These are phyloP conservation scores for Collybia nuda DNA, from an alignment of 768 basidiomycete genomes.

Conservation along the genomic window DNA sequence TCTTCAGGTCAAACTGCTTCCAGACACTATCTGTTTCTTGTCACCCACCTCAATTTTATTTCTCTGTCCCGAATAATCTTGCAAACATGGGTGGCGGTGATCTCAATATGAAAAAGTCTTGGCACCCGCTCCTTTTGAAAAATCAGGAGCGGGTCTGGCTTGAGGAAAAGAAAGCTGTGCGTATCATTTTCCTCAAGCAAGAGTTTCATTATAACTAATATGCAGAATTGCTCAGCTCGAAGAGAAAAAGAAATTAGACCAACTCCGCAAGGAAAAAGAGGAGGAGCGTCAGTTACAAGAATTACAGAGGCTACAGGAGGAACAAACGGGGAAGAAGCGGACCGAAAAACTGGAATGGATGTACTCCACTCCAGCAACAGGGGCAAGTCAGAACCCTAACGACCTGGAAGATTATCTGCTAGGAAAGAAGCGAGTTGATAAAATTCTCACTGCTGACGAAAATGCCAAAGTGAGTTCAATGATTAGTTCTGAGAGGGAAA, in stretches of 20 bases:
- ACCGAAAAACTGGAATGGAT: slow-evolving; percentile 98
- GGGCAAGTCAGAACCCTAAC: slow-evolving; percentile 81
- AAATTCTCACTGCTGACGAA: slow-evolving; percentile 89
- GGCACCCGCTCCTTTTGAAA: slow-evolving; percentile 97
- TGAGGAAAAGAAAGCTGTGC: slow-evolving; percentile 93
- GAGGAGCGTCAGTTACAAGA: slow-evolving; percentile 97
- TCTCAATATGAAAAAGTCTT: slow-evolving; percentile 99
- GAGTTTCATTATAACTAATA: slow-evolving; percentile 11
- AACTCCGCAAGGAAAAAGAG: slow-evolving; percentile 96
- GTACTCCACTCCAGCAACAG: slow-evolving; percentile 96
- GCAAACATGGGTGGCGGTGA: slow-evolving; percentile 97
- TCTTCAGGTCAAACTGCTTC: too few species aligned
- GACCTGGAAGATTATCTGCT: slow-evolving; percentile 96
- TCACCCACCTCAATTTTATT: slow-evolving; percentile 1
- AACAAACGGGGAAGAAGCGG: slow-evolving; percentile 92
- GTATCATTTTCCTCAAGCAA: slow-evolving; percentile 24
- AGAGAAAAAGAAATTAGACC: slow-evolving; percentile 97
- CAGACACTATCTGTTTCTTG: not conserved
- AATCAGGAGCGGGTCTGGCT: slow-evolving; percentile 99
- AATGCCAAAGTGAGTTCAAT: slow-evolving; percentile 70
- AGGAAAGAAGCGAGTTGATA: slow-evolving; percentile 97
- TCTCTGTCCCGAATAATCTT: slow-evolving; percentile 14
- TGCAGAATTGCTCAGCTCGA: slow-evolving; percentile 63
- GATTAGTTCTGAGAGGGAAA: slow-evolving; percentile 1
- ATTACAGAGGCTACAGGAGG: slow-evolving; percentile 92